These are phyloP conservation scores for Backusella morwellensis DNA, from an alignment of 192 early-diverging fungal genomes.

Conservation along the genomic window DNA sequence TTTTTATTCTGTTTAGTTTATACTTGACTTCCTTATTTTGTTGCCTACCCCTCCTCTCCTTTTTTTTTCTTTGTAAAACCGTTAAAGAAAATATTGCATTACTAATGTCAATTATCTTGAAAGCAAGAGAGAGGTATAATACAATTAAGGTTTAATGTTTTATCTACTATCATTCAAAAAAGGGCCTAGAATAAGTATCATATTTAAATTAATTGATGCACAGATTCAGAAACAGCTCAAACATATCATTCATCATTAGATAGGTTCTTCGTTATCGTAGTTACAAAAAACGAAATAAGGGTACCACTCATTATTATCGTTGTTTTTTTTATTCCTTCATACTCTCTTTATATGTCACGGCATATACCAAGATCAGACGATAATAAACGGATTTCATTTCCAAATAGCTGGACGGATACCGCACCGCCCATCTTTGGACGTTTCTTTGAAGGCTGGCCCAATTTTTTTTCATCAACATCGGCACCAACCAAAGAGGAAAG, in stretches of 20 bases:
- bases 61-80: background rate
- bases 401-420: background rate
- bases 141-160: background rate
- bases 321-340: background rate
- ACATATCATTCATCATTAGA: background rate
- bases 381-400: background rate
- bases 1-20: too few species aligned
- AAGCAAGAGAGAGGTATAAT: background rate
- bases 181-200: background rate
- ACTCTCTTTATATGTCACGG: background rate
- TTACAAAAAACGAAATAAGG: background rate
- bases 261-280: background rate
- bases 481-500: background rate
- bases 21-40: background rate
- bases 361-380: constrained; percentile 1
- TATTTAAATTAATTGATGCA: background rate
- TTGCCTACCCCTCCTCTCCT: background rate
- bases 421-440: background rate
- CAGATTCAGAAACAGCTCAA: background rate
- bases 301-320: background rate
- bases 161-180: background rate
- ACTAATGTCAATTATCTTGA: background rate
- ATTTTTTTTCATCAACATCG: background rate
- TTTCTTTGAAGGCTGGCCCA: constrained; percentile 17
- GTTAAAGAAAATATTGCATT: background rate